phyloP scores from a whole-genome alignment of 1,139 yeast species.

The Geotrichum candidum region DNA sequence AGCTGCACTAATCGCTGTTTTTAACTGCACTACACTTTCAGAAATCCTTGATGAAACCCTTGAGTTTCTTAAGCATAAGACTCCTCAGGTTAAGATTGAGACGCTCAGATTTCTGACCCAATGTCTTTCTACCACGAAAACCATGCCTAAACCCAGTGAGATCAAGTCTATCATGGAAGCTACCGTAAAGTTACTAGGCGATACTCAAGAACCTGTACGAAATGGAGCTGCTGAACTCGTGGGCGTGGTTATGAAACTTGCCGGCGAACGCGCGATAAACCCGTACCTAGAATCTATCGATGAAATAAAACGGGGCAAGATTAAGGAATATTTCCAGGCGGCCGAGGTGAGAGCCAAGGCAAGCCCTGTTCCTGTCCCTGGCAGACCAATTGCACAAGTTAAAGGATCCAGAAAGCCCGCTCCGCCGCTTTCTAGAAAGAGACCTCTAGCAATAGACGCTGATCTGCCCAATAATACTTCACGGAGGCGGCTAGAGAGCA shows the following conservation, averaged over 20 bases:
- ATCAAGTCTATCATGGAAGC: conserved; percentile 51
- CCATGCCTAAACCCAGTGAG: conserved; percentile 48
- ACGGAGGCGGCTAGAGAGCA: neutral
- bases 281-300: conserved; percentile 63
- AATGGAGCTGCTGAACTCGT: conserved; percentile 71
- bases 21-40: conserved; percentile 38
- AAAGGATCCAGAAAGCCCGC: neutral
- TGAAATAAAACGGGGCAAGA: conserved; percentile 60
- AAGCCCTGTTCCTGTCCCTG: neutral
- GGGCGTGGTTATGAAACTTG: conserved; percentile 76
- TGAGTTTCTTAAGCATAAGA: conserved; percentile 61
- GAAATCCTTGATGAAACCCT: conserved; percentile 61
- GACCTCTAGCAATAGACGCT: neutral
- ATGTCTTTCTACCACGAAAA: conserved; percentile 50
- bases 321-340: conserved; percentile 51
- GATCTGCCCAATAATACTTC: neutral
- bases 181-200: conserved; percentile 60
- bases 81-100: conserved; percentile 78
- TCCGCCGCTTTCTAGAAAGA: neutral
- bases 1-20: conserved; percentile 61
- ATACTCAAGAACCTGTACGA: conserved; percentile 82
- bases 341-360: conserved; percentile 45
- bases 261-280: conserved; percentile 65
- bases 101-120: conserved; percentile 60
- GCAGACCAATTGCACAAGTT: neutral